Evolutionary conservation across 768 basidiomycete genomes (phyloP), one percentile per base, ranked within the genome.

Genomic region (Boletus rubropictus): DNA sequence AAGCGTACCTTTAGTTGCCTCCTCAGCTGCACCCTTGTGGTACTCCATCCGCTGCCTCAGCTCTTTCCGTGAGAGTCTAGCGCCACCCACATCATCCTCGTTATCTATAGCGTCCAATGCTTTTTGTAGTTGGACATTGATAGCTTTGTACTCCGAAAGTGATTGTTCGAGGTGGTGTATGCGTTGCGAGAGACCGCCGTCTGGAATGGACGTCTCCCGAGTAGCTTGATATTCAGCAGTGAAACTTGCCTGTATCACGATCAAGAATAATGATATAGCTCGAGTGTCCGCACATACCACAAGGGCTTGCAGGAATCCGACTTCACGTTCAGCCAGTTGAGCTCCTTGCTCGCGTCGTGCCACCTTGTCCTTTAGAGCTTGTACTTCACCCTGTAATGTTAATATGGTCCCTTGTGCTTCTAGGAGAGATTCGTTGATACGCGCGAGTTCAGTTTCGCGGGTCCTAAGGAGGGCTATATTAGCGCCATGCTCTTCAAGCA

Each of bases 401-500:
- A 59, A 59, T 2, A 70, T 63, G 6, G 53, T 57, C 3, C 66
- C 57, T 34, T 68, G 66, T 0, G 69, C 54, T 38, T 78, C 73
- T 1, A 60, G 57, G 3, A 72, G 60, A 5, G 69, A 65, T 2
- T 58, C 57, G 36, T 74, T 69, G 4, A 67, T 45, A 7, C 72
- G 73, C 3, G 59, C 50, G 1, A 84, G 61, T 45, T 85, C 77
- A 0, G 69, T 69, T 51, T 84, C 80, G 17, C 79, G 76, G 15
- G 68, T 69, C 0, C 72, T 74, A 3, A 86, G 71, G 7, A 76
- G 57, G 0, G 84, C 82, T 0, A 61, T 48, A 20, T 73, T 79
- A 0, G 77, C 70, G 1, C 86, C 86, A 25, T 85, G 77, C 29
- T 84, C 79, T 54, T 87, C 84, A 2, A 87, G 73, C 0, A 88